phyloP scores from a whole-genome alignment of 805 yeast species.

The Saturnispora saitoi region DNA sequence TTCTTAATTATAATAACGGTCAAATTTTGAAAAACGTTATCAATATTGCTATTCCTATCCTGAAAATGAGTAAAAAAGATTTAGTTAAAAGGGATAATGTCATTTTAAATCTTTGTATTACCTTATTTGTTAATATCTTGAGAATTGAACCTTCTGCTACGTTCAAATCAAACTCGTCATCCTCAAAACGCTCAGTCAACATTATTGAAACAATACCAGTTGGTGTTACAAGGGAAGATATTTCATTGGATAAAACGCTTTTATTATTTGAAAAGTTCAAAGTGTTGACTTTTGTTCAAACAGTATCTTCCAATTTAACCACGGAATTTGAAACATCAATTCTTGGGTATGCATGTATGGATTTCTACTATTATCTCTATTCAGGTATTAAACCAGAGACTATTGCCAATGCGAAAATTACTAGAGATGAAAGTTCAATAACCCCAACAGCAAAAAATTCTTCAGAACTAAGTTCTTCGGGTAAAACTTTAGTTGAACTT shows the following conservation, averaged over 20 bases:
- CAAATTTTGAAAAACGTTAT: conserved; percentile 59
- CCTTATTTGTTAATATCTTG: conserved; percentile 69
- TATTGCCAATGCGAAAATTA: neutral
- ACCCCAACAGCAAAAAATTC: neutral
- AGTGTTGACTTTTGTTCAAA: conserved; percentile 64
- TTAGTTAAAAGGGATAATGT: conserved; percentile 67
- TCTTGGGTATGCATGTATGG: conserved; percentile 58
- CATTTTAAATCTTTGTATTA: conserved; percentile 60
- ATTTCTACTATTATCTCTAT: conserved; percentile 55
- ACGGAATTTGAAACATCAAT: conserved; percentile 52
- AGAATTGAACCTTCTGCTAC: conserved; percentile 61
- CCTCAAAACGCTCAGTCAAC: conserved; percentile 18
- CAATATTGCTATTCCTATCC: conserved; percentile 55
- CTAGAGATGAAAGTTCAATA: neutral
- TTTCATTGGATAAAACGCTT: conserved; percentile 52
- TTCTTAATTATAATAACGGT: conserved; percentile 52
- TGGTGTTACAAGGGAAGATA: conserved; percentile 55
- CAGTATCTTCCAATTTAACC: conserved; percentile 59
- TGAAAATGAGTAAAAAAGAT: conserved; percentile 41
- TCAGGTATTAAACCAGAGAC: conserved; percentile 43
- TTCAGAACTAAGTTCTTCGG: conserved; percentile 1
- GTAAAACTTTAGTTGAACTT: conserved; percentile 37
- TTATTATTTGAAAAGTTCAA: conserved; percentile 55
- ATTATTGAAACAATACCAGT: conserved; percentile 40
- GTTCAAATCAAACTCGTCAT: conserved; percentile 18